These are phyloP conservation scores for Candida michaelii DNA, from an alignment of 805 yeast species.

Conservation along the genomic window DNA sequence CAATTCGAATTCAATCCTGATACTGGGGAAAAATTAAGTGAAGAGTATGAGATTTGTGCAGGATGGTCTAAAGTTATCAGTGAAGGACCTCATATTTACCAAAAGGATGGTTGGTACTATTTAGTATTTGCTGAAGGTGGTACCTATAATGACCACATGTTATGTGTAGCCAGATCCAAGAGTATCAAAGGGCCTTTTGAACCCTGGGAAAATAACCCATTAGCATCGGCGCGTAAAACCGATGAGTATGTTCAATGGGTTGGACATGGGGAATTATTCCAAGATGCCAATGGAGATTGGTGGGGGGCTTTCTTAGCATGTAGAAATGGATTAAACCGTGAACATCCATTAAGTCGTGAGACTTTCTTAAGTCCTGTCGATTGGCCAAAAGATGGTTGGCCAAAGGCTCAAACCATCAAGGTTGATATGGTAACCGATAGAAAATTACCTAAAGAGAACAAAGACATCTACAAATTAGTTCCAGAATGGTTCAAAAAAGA, in stretches of 20 bases:
- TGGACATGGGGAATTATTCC: constrained; percentile 10
- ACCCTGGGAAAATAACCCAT: constrained; percentile 7
- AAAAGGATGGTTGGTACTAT: constrained; percentile 8
- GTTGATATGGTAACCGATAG: constrained; percentile 5
- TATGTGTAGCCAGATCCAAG: constrained; percentile 9
- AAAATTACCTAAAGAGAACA: constrained; percentile 1
- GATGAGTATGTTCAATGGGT: constrained; percentile 11
- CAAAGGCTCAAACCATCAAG: constrained; percentile 8
- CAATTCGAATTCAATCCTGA: constrained; percentile 11
- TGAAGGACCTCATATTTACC: constrained; percentile 11
- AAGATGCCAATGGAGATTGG: constrained; percentile 8
- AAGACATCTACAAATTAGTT: neutral
- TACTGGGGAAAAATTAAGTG: constrained; percentile 8
- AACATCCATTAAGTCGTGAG: constrained; percentile 9
- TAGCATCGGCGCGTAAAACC: constrained; percentile 5
- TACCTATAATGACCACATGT: constrained; percentile 9
- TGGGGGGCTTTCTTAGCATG: constrained; percentile 8
- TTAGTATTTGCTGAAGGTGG: constrained; percentile 11
- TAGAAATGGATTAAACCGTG: constrained; percentile 2
- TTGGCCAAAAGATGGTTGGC: constrained; percentile 9
- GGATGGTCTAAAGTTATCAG: constrained; percentile 9
- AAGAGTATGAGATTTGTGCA: constrained; percentile 9
- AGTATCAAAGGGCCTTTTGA: constrained; percentile 7
- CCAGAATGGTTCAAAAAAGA: constrained; percentile 6
- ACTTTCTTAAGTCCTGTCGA: constrained; percentile 8